Evolutionary conservation across 345 rosid species (phyloP), one percentile per base, ranked within the genome.

Genomic region (Populus deltoides): DNA sequence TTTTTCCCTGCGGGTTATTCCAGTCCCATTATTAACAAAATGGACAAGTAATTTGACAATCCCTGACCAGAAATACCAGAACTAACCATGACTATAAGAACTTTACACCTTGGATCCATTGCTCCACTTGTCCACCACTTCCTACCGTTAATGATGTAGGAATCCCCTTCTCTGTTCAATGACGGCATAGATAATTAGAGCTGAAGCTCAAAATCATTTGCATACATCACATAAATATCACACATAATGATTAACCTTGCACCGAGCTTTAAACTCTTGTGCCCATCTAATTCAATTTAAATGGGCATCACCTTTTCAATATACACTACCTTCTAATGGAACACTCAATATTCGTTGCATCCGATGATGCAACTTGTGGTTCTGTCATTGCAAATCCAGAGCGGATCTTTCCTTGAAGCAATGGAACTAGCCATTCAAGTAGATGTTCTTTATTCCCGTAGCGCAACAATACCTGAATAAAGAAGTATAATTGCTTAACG

Each of bases 71-170:
- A 53, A 41, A 45, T 73, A 5, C 22, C 31, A 79, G 72, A 79
- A 89, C 94, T 89, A 76, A 96, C 99, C 99, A 96, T 96, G 82
- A 96, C 90, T 74, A 96, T 90, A 82, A 96, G 99, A 72, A 96
- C 72, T 86, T 79, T 90, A 86, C 99, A 96, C 81, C 99, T 93
- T 11, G 98, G 99, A 89, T 96, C 99, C 99, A 96, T 93, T 43
- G 99, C 99, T 79, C 99, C 99, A 82, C 98, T 96, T 47, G 99
- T 93, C 99, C 99, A 96, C 99, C 99, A 96, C 83, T 96, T 96
- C 75, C 75, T 91, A 75, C 99, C 99, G 70, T 91, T 96, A 77
- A 96, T 91, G 70, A 93, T 73, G 73, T 93, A 93, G 4, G 89
- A 90, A 82, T 93, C 92, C 45, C 95, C 97, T 81, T 90, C 86